Conservation (phyloP, 2,329 filamentous ascomycete species). For the Metarhizium rileyi region DNA sequence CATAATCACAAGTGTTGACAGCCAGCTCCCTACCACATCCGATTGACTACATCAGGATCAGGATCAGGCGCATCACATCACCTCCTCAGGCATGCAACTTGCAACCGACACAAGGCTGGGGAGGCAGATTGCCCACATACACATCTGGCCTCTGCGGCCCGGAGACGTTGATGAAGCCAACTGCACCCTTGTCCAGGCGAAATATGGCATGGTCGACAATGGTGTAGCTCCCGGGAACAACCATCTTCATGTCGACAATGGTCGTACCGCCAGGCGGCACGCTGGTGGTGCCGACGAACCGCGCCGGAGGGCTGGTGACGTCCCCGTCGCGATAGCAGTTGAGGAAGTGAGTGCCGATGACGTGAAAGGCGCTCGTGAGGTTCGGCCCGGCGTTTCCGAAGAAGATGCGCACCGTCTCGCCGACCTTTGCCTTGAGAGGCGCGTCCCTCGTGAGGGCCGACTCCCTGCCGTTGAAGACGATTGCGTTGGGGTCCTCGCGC, state of each 20-base stretch:
- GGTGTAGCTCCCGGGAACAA: constrained; percentile 23
- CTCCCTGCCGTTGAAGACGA: constrained; percentile 24
- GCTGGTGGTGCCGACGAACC: constrained; percentile 16
- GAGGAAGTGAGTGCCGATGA: constrained; percentile 22
- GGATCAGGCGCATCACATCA: neutral
- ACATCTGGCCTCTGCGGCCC: constrained; percentile 18
- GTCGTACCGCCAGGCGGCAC: constrained; percentile 19
- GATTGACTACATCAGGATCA: too few relatives aligned
- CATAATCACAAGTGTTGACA: too few relatives aligned
- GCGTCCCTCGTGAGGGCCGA: constrained; percentile 19
- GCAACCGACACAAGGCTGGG: constrained; percentile 21
- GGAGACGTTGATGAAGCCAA: constrained; percentile 24
- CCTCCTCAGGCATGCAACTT: constrained; percentile 20
- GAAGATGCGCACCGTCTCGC: constrained; percentile 23
- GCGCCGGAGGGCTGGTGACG: constrained; percentile 19
- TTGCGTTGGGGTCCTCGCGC: constrained; percentile 20
- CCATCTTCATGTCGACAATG: constrained; percentile 22
- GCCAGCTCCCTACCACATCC: too few relatives aligned
- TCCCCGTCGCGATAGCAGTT: constrained; percentile 21
- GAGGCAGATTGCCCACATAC: constrained; percentile 16
- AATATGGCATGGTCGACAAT: constrained; percentile 25
- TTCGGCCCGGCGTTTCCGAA: constrained; percentile 26
- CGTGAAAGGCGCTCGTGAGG: constrained; percentile 24
- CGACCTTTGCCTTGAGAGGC: constrained; percentile 19
- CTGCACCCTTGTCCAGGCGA: constrained; percentile 22